Conservation (phyloP, 345 rosid genomes). For the Linum lewisii region DNA sequence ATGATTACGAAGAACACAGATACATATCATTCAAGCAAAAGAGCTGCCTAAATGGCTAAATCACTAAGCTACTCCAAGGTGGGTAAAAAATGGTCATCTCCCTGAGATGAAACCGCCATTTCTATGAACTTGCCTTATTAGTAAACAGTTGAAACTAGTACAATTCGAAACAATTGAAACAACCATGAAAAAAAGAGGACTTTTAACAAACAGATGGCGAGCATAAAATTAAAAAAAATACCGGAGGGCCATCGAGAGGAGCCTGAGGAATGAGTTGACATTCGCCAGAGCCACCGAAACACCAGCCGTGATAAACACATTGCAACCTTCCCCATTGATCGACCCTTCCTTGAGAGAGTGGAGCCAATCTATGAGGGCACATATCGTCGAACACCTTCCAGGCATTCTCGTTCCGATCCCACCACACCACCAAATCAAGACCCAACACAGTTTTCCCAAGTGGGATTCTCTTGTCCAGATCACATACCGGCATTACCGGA, state of each 20-base stretch:
- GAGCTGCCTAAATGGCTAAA: neutral
- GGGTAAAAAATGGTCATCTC: neutral
- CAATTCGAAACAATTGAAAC: neutral
- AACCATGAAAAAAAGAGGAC: neutral
- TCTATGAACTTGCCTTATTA: too few species aligned
- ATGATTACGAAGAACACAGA: too few species aligned
- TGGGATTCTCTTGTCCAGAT: constrained; percentile 8
- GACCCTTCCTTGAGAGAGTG: constrained; percentile 7
- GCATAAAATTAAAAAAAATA: neutral
- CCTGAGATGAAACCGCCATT: neutral
- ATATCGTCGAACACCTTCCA: constrained; percentile 10
- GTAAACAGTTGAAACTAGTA: neutral
- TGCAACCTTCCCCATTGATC: constrained; percentile 10
- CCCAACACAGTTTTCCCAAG: constrained; percentile 9
- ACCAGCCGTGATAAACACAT: constrained; percentile 8
- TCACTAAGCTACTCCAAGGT: too few species aligned
- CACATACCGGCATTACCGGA: constrained; percentile 9
- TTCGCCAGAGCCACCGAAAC: constrained; percentile 9
- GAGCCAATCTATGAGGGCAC: constrained; percentile 10
- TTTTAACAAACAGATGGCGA: neutral
- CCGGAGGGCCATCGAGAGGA: constrained; percentile 8
- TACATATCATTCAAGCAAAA: too few species aligned
- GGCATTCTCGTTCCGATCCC: constrained; percentile 2
- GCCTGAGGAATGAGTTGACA: constrained; percentile 7
- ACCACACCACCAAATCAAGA: constrained; percentile 5